These are phyloP conservation scores for Uronychia setigera DNA, from an alignment of 73 alveolate genomes.

Conservation along the genomic window DNA sequence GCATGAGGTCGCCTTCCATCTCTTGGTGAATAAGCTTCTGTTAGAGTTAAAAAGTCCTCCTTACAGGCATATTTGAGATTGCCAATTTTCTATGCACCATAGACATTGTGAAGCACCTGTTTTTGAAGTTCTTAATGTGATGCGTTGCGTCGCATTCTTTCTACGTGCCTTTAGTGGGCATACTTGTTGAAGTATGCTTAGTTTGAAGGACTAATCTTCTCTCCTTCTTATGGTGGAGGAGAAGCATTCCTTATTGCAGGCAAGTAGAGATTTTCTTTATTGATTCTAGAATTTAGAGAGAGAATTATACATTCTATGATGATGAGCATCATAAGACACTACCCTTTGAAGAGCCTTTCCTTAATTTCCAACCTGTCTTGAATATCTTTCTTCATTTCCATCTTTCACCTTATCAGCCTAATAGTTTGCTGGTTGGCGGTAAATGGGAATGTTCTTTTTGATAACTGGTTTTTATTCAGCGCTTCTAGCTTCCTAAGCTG, in stretches of 20 bases:
- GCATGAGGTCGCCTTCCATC: no score
- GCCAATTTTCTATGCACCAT: no score
- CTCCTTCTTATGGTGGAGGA: not conserved
- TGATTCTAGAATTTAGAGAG: not conserved
- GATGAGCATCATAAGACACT: not conserved
- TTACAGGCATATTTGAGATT: no score
- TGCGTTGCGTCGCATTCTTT: no score
- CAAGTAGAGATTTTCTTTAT: not conserved
- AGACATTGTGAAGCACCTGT: no score
- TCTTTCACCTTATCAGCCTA: no score
- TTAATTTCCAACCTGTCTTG: not conserved
- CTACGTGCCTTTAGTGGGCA: no score
- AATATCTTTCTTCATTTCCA: not conserved
- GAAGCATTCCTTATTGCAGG: not conserved
- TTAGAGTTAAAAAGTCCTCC: no score
- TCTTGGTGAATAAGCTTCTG: no score
- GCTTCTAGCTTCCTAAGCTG: not conserved
- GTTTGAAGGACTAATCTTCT: not conserved
- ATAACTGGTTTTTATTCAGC: not conserved
- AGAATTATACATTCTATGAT: not conserved
- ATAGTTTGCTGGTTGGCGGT: not conserved
- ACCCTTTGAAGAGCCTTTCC: not conserved
- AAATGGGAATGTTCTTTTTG: not conserved
- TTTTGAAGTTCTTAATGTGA: no score
- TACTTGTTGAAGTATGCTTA: not conserved